Evolutionary conservation across 495 filamentous ascomycete genomes (phyloP).

Genomic region (Aspergillus funiculosus): DNA sequence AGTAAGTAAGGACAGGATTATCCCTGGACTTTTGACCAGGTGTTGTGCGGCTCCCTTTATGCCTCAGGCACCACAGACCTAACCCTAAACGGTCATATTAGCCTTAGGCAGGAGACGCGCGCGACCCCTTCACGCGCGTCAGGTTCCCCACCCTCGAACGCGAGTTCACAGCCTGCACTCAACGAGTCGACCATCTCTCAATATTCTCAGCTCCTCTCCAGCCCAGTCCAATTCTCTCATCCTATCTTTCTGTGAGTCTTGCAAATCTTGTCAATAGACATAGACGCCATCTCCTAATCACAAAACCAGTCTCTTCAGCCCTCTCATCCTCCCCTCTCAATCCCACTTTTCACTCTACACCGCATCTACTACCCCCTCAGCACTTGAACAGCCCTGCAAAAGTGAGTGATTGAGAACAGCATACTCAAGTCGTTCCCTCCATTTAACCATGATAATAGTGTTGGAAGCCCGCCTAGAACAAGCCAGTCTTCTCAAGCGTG

Average conservation of each 20-base stretch:
- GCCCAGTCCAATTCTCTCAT: conserved; percentile 15
- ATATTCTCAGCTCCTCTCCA: conserved; percentile 7
- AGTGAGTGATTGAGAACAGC: conserved; percentile 26
- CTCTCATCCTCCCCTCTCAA: background rate
- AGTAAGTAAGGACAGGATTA: too few relatives aligned
- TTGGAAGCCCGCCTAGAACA: conserved; percentile 96
- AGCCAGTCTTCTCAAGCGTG: conserved; percentile 93
- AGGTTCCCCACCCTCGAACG: conserved; percentile 36
- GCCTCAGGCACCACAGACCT: conserved; percentile 25
- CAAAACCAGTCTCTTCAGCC: background rate
- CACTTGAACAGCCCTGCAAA: conserved; percentile 22
- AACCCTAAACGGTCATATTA: conserved; percentile 35
- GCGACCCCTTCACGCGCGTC: conserved; percentile 20
- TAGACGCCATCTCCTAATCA: conserved; percentile 5
- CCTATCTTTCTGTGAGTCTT: conserved; percentile 5
- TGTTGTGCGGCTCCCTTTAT: too few relatives aligned
- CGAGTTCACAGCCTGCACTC: conserved; percentile 27
- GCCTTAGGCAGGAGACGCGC: conserved; percentile 29
- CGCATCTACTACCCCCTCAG: conserved; percentile 13
- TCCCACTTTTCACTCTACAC: conserved; percentile 2
- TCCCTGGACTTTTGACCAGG: too few relatives aligned
- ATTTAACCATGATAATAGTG: conserved; percentile 50
- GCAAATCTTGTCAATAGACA: background rate
- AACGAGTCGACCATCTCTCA: too few relatives aligned
- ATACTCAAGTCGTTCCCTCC: background rate